These are phyloP conservation scores for Posidonia oceanica DNA, from an alignment of 116 monocot genomes.

Conservation along the genomic window DNA sequence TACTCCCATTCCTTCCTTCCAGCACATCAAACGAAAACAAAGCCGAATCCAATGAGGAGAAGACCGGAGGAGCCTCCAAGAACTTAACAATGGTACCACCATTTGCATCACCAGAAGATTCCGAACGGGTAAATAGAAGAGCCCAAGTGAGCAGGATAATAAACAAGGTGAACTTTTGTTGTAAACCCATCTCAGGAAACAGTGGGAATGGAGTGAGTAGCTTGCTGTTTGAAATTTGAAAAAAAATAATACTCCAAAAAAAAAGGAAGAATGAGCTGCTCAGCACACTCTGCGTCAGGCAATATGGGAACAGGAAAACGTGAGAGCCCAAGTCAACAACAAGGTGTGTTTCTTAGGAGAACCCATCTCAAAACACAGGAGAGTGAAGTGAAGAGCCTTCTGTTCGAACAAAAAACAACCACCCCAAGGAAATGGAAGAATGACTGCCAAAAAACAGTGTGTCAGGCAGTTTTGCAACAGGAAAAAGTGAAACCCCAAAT, in stretches of 20 bases:
- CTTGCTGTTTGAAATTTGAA: neutral
- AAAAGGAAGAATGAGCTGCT: neutral
- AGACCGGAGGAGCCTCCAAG: slow-evolving; percentile 25
- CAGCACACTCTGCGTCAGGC: neutral
- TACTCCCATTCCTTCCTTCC: slow-evolving; percentile 11
- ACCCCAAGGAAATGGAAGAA: neutral
- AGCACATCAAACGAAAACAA: slow-evolving; percentile 49
- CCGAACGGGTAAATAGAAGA: neutral
- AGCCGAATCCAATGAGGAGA: slow-evolving; percentile 40
- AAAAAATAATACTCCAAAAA: neutral
- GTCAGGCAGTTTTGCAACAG: neutral
- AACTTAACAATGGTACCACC: slow-evolving; percentile 20
- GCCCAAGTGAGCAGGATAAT: neutral
- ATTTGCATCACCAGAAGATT: slow-evolving; percentile 1
- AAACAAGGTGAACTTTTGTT: neutral
- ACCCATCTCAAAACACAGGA: neutral
- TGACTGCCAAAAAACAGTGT: neutral
- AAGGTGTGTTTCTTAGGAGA: neutral
- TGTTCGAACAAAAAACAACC: neutral
- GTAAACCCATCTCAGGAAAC: slow-evolving; percentile 1
- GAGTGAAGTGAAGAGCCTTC: neutral
- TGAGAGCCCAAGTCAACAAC: neutral
- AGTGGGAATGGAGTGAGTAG: neutral
- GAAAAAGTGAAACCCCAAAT: neutral
- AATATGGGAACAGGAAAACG: neutral